A percentile compares a stretch with the other conserved stretches of the same genome.
Evolutionary conservation across 176 grass and related monocot genomes (phyloP).

Genomic region (Oryza glaberrima): DNA sequence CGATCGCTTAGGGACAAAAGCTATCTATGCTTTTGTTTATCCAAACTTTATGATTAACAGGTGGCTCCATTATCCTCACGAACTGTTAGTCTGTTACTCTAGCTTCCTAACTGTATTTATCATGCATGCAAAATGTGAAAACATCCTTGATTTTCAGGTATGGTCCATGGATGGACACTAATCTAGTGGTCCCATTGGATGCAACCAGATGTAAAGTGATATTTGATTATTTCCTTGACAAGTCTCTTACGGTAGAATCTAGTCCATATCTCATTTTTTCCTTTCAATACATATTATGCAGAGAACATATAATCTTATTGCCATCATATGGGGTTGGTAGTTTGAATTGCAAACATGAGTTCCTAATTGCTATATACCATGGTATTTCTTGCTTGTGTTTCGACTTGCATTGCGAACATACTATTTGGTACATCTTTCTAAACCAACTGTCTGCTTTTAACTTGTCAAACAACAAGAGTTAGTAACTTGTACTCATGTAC

Average conservation of each 20-base stretch:
- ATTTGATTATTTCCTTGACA: constrained; percentile 96
- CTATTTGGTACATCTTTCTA: neutral
- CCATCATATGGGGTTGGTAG: neutral
- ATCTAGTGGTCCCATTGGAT: constrained; percentile 78
- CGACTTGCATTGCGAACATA: neutral
- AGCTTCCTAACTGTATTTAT: neutral
- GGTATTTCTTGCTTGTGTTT: constrained; percentile 5
- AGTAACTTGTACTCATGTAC: neutral
- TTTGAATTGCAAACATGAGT: constrained; percentile 14
- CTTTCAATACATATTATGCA: constrained; percentile 12
- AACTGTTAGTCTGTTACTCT: neutral
- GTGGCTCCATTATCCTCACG: constrained; percentile 33
- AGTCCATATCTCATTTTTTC: constrained; percentile 10
- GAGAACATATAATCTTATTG: neutral
- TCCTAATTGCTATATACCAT: constrained; percentile 1
- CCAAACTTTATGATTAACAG: constrained; percentile 99
- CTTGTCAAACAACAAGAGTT: constrained; percentile 14
- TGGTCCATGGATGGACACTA: constrained; percentile 99
- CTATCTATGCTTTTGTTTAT: constrained; percentile 92
- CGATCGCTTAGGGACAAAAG: constrained; percentile 76
- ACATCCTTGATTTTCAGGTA: constrained; percentile 60
- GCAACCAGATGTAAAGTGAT: constrained; percentile 79
- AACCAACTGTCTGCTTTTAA: neutral
- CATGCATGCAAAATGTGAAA: neutral
- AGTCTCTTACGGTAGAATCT: constrained; percentile 58